Base-by-base conservation (phyloP, 257 asterid genomes). In the Solanum pinnatisectum region DNA sequence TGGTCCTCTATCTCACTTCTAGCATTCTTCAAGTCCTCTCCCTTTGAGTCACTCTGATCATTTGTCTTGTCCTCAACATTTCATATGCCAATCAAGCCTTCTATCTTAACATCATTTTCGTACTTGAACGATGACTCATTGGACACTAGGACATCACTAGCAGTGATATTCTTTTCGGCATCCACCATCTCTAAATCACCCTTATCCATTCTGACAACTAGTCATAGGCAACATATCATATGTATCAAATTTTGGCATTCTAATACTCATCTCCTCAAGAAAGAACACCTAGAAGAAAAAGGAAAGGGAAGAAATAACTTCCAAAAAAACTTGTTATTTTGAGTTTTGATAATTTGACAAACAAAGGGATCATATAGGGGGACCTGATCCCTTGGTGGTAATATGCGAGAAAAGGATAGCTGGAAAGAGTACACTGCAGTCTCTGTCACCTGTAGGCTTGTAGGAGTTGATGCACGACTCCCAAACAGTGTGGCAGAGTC, bases 111-210 rank as follows among this genome's bases (percentile, higher is more conserved):
- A 13, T 5, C 6, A 13, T 44, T 44, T 44, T 44, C 15, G 0
- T 44, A 44, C 52, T 44, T 44, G 6, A 44, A 2, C 52, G 6
- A 6, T 4, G 52, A 44, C 15, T 44, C 52, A 44, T 44, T 44
- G 16, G 52, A 44, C 16, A 44, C 52, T 4, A 12, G 52, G 16
- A 12, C 52, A 44, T 44, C 18, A 44, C 18, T 44, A 13, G 6
- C 56, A 44, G 18, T 6, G 56, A 13, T 84, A 68, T 87, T 88
- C 87, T 87, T 87, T 79, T 88, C 90, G 13, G 88, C 87, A 89
- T 89, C 95, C 87, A 89, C 93, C 96, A 94, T 93, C 88, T 90
- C 91, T 46, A 91, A 89, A 73, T 92, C 93, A 83, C 89, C 87
- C 87, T 91, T 92, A 88, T 90, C 90, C 96, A 91, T 91, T 86